Base-by-base conservation (phyloP, 2,329 filamentous ascomycete species). In the Exserohilum turcica region DNA sequence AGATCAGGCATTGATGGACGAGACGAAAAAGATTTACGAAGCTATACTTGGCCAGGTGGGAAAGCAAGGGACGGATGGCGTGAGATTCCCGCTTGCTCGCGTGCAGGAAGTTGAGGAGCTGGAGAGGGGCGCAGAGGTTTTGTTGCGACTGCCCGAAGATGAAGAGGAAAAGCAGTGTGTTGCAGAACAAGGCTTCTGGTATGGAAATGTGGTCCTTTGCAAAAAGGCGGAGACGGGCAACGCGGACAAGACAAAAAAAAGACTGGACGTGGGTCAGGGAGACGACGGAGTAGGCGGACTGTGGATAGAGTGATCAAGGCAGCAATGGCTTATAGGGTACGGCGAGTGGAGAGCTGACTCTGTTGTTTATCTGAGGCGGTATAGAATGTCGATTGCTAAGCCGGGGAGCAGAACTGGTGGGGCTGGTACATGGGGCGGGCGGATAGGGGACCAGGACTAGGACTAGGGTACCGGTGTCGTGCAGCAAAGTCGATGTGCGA, bases 121-220 rank as follows among this genome's bases (percentile, higher is more conserved):
- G 21, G 43, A 54, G 5, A 48, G 36, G 3, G 65, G 67, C 1
- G 52, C 63, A 3, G 59, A 39, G 19, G 48, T 72, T 15, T 42
- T 60, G 2, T 19, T 73, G 28, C 52, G 63, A 9, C 42, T 68
- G n/a, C 56, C 69, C 2, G 55, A 45, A 28, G 46, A 59, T 13
- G 56, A 61, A 5, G 55, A 57, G 2, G 69, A 71, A 31, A 37
- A 18, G n/a, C 42, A 39, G 16, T 59, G 51, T 31, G 42, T 64
- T 8, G 48, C 49, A 13, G 44, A 60, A 16, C 50, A 18, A 15
- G 57, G 58, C 2, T 71, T 62, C 39, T 69, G 63, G 64, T 71
- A 61, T 54, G 66, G 68, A 0, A 61, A 68, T 49, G 59, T 70
- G 2, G 61, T 68, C n/a, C 45, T 71, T 10, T 52, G 35, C 35